Base-by-base conservation (phyloP, 2,329 filamentous ascomycete species). In the Pyrenochaeta sp. region DNA sequence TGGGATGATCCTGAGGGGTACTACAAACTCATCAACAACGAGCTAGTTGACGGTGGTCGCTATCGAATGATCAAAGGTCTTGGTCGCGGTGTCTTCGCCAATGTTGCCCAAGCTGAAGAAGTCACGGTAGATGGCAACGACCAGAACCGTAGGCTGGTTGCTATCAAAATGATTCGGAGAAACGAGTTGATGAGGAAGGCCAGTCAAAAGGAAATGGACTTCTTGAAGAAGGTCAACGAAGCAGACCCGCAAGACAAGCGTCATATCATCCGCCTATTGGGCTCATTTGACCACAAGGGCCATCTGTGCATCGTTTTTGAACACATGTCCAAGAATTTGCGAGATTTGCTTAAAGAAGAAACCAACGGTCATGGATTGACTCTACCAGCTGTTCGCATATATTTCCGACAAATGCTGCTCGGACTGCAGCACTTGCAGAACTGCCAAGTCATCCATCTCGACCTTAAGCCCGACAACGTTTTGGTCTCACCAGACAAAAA, bases 221-320 rank as follows among this genome's bases (percentile, higher is more conserved):
- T 98, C 64, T 80, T 99, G 46, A 88, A 95, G 73, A 93, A 94
- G 72, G 86, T 99, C 54, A 92, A 91, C 69, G 88, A 90, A 46
- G 88, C 91, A 30, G 95, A 99, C 73, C 89, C 91, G 0, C 91
- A 96, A 27, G 91, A 94, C 73, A 93, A 91, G 77, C 96, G 94
- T 77, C 93, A 98, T 76, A 86, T 98, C 71, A 91, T 99, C 75
- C 90, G 90, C 69, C 90, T 98, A 52, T 88, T 96, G 72, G 87
- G 92, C 40, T 86, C 89, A 39, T 99, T 99, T 72, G 93, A 97
- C 71, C 93, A 97, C 82, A 96, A 96, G 75, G 91, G 91, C 0
- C 95, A 99, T 81, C 80, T 99, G 47, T 99, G 95, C 78, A 93
- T 99, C 85, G 92, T 93, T 0, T 99, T 99, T 78, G 95, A 99